Conservation (phyloP, 1,284 basidiomycete species). For the Kalmanozyma brasiliensis region DNA sequence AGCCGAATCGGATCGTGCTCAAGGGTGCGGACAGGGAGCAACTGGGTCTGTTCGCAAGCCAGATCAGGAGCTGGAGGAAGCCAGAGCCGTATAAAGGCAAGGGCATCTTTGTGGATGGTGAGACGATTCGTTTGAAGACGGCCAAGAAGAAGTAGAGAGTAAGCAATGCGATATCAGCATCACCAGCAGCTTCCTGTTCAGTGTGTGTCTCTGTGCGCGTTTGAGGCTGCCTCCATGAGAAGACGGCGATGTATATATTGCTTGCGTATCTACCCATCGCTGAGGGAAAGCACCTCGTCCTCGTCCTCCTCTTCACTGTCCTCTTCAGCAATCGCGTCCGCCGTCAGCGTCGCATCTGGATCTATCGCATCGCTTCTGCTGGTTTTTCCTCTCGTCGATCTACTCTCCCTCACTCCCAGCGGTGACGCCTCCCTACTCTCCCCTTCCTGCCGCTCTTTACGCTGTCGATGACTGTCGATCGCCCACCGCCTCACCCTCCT, state of each 20-base stretch:
- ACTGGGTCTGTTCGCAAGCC: slow-evolving; percentile 87
- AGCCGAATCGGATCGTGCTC: slow-evolving; percentile 71
- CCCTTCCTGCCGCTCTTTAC: background rate
- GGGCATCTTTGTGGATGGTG: slow-evolving; percentile 90
- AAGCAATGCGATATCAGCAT: no score
- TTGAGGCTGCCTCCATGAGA: no score
- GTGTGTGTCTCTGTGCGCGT: no score
- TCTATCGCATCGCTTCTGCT: slow-evolving; percentile 3
- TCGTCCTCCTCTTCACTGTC: slow-evolving; percentile 13
- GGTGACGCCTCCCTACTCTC: background rate
- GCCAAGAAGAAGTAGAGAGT: slow-evolving; percentile 94
- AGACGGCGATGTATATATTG: no score
- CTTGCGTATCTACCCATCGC: background rate
- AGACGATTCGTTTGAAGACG: slow-evolving; percentile 87
- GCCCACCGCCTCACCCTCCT: slow-evolving; percentile 35
- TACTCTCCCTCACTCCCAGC: no score
- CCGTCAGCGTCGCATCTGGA: slow-evolving; percentile 23
- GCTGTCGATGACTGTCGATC: slow-evolving; percentile 37
- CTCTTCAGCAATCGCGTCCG: slow-evolving; percentile 14
- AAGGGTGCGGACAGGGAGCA: slow-evolving; percentile 73
- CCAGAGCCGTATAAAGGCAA: slow-evolving; percentile 91
- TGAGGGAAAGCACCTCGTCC: background rate
- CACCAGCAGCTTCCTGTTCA: no score
- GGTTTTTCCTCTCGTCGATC: background rate
- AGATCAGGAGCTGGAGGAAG: slow-evolving; percentile 82